Evolutionary conservation across 2,329 filamentous ascomycete genomes (phyloP), one percentile per base, ranked within the genome.

Genomic region (Diplodia corticola): DNA sequence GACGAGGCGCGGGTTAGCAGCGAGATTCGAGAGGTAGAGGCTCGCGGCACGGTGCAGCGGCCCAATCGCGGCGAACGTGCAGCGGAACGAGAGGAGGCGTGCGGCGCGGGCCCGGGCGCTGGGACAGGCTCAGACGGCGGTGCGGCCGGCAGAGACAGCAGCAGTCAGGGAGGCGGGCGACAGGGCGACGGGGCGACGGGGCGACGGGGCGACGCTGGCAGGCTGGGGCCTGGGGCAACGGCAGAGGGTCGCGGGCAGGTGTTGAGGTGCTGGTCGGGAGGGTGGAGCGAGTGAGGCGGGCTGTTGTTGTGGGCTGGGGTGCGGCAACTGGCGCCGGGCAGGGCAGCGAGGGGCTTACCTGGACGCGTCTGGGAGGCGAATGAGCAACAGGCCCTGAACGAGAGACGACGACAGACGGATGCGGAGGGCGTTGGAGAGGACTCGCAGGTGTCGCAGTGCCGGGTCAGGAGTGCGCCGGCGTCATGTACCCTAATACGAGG

Each of bases 401-500:
- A 63, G 48, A 63, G 60, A 63, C 46, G 46, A 53, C 20, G 50
- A 35, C 46, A 28, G 60, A 53, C 60, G 60, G 49, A 53, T 44
- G 60, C 60, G 35, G 48, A 63, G 44, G 60, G 57, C 22, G 60
- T 51, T 59, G 24, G 60, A 53, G 55, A 49, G 28, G 48, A 40
- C 60, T 51, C 30, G 49, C 40, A 61, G 57, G 28, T 48, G 57
- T 61, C 57, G 60, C 53, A 40, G 51, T 48, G 37, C 63, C 63
- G 63, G 63, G 63, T 66, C 64, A 66, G 64, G 64, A 66, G 64
- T 66, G 40, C 37, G 33, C 33, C 33, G 33, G 33, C 33, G 33
- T 55, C 49, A 54, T 54, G 53, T 55, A 51, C 49, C 50, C 64
- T 65, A 65, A 66, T 66, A 66, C 64, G 64, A 66, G 64, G 64